A percentile compares a stretch with the other conserved stretches of the same genome.
Evolutionary conservation across 2,329 filamentous ascomycete species (phyloP).

Genomic region (Colletotrichum liaoningense): DNA sequence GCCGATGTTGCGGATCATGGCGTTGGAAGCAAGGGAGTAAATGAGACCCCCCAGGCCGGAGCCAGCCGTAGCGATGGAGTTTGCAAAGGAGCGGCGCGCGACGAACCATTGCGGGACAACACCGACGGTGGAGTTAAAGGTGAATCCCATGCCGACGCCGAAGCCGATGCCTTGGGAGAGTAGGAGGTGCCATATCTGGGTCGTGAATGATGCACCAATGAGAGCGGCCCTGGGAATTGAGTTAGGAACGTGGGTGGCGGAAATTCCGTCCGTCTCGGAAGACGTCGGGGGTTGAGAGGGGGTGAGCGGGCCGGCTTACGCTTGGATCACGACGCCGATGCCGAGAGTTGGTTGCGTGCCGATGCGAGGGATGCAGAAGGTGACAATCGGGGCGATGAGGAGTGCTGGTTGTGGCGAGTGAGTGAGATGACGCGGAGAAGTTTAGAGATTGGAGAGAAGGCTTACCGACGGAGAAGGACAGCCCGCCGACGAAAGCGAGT

Average conservation of each 20-base stretch:
- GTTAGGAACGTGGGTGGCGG: not conserved
- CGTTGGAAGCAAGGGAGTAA: conserved; percentile 75
- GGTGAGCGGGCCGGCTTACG: conserved; percentile 40
- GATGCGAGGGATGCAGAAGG: conserved; percentile 66
- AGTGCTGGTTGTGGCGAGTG: conserved; percentile 60
- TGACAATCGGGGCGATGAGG: conserved; percentile 76
- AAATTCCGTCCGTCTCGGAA: not conserved
- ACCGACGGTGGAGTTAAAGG: conserved; percentile 76
- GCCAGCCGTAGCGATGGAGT: conserved; percentile 75
- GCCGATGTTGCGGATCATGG: conserved; percentile 74
- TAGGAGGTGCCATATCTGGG: conserved; percentile 79
- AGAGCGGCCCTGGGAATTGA: conserved; percentile 57
- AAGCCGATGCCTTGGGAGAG: conserved; percentile 81
- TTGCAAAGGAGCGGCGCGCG: conserved; percentile 75
- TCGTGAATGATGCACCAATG: conserved; percentile 77
- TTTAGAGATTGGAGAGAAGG: not conserved
- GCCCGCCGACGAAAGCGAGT: conserved; percentile 82
- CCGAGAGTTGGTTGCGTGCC: conserved; percentile 75
- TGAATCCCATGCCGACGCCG: conserved; percentile 81
- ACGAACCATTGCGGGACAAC: conserved; percentile 82
- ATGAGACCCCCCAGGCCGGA: conserved; percentile 79
- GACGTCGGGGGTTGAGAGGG: not conserved
- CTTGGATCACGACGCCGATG: conserved; percentile 73
- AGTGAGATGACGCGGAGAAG: conserved; percentile 35
- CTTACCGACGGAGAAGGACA: conserved; percentile 69